These are phyloP conservation scores for Zizania palustris DNA, from an alignment of 202 grass and related monocot genomes.

Conservation along the genomic window DNA sequence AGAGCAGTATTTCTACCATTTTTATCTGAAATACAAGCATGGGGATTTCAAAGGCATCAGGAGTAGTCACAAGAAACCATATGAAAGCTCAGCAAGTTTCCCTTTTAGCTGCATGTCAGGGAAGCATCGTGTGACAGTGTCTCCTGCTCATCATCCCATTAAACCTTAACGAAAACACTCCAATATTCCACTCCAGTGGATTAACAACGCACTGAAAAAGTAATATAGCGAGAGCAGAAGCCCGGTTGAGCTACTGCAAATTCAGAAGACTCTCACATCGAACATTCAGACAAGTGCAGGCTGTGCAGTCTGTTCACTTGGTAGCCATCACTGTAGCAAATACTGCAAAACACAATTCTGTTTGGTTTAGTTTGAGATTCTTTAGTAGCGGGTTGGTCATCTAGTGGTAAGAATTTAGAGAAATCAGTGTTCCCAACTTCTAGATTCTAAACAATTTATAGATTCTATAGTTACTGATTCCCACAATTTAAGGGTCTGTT, in stretches of 20 bases:
- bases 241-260: not conserved
- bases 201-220: not conserved
- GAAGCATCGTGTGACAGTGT: constrained; percentile 42
- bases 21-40: not conserved
- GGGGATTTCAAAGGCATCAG: not conserved
- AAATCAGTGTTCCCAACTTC: too few relatives aligned
- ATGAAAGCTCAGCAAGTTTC: constrained; percentile 31
- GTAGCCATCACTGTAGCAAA: not conserved
- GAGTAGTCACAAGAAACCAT: constrained; percentile 3
- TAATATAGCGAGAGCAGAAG: not conserved
- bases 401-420: too few relatives aligned
- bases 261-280: not conserved
- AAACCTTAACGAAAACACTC: not conserved
- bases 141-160: not conserved
- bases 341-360: not conserved
- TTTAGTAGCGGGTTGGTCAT: too few relatives aligned
- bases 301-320: not conserved
- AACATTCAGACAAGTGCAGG: not conserved
- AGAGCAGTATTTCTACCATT: not conserved
- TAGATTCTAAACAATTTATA: too few relatives aligned
- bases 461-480: too few relatives aligned
- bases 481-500: too few relatives aligned
- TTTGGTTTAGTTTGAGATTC: too few relatives aligned
- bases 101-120: not conserved
- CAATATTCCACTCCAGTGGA: not conserved